Conservation (phyloP, 768 basidiomycete species). For the Scleroderma citrinum region DNA sequence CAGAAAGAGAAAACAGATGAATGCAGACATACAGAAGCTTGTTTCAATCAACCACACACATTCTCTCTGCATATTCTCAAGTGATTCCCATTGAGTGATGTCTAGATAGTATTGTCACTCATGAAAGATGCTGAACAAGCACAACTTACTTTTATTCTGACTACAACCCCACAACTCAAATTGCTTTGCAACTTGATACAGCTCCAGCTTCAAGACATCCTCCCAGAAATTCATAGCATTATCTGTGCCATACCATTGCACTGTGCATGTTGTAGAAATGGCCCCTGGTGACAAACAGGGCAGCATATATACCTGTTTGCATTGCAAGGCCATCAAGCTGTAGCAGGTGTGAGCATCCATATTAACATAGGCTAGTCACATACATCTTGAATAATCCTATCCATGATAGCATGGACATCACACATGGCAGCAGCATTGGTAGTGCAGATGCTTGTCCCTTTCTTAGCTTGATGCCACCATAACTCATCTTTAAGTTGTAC, state of each 20-base stretch:
- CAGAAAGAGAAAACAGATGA: no score
- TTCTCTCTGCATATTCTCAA: no score
- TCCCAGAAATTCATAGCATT: conserved; percentile 6
- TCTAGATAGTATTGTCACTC: no score
- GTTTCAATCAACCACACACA: not conserved
- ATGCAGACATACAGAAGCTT: not conserved
- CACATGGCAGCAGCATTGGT: conserved; percentile 2
- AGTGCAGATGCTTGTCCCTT: not conserved
- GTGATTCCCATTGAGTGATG: no score
- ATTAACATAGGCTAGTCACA: no score
- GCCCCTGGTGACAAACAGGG: not conserved
- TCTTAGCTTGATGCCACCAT: not conserved
- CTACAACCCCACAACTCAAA: no score
- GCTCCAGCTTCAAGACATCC: conserved; percentile 4
- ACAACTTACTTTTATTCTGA: no score
- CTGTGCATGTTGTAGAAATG: not conserved
- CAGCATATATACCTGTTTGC: not conserved
- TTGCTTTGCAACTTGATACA: not conserved
- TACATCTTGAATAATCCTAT: not conserved
- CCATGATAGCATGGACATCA: not conserved
- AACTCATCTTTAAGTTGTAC: not conserved
- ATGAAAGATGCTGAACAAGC: no score
- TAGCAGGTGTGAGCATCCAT: no score
- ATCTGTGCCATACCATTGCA: conserved; percentile 3
- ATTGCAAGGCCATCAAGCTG: not conserved